phyloP scores from a whole-genome alignment of 2,329 filamentous ascomycete genomes.

The Alternaria sp. region DNA sequence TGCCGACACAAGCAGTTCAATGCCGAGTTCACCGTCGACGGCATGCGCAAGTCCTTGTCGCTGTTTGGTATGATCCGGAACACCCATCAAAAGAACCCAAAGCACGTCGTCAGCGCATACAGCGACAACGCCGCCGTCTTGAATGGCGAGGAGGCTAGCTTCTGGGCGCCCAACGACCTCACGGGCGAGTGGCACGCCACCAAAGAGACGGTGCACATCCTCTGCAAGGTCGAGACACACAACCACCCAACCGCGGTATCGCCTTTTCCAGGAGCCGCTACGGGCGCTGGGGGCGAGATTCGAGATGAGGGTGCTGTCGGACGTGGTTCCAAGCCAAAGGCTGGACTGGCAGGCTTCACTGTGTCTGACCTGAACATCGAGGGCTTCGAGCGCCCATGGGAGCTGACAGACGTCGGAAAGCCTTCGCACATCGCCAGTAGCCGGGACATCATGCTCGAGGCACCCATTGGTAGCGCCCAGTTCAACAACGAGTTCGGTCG shows the following conservation, averaged over 20 bases:
- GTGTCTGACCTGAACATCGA: slow-evolving; percentile 95
- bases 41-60: slow-evolving; percentile 77
- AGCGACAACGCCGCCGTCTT: slow-evolving; percentile 98
- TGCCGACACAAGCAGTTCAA: slow-evolving; percentile 93
- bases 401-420: slow-evolving; percentile 81
- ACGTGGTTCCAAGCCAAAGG: slow-evolving; percentile 89
- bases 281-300: slow-evolving; percentile 94
- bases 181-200: slow-evolving; percentile 88
- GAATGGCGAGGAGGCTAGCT: slow-evolving; percentile 73
- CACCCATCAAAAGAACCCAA: slow-evolving; percentile 80
- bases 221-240: slow-evolving; percentile 97
- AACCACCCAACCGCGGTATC: slow-evolving; percentile 98
- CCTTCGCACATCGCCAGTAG: slow-evolving; percentile 92
- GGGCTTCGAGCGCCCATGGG: slow-evolving; percentile 83
- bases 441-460: slow-evolving; percentile 97
- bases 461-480: slow-evolving; percentile 89
- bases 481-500: slow-evolving; percentile 99
- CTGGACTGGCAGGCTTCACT: slow-evolving; percentile 90
- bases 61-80: slow-evolving; percentile 97
- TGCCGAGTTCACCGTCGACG: slow-evolving; percentile 94
- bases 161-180: slow-evolving; percentile 87
- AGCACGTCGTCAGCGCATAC: slow-evolving; percentile 92
- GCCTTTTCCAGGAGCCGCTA: slow-evolving; percentile 90
- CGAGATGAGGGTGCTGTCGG: slow-evolving; percentile 95
- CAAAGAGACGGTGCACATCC: slow-evolving; percentile 84